These are phyloP conservation scores for Gentiana straminea DNA, from an alignment of 257 asterid genomes.

Conservation along the genomic window DNA sequence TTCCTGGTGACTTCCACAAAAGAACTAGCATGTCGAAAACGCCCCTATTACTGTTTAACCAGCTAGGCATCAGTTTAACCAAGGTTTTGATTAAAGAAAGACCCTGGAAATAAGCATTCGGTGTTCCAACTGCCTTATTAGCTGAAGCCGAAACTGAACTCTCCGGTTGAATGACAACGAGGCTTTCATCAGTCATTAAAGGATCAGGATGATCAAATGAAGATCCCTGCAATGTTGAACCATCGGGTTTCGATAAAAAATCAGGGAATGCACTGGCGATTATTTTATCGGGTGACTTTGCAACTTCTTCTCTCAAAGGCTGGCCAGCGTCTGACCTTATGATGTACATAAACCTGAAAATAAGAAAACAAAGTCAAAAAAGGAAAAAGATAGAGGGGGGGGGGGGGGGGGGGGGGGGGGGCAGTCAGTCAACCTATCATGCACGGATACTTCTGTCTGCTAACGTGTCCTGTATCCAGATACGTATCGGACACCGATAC, in stretches of 20 bases:
- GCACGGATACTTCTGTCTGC: no score
- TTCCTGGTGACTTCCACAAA: conserved; percentile 90
- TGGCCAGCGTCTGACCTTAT: conserved; percentile 98
- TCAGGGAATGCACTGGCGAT: conserved; percentile 89
- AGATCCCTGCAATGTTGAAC: conserved; percentile 45
- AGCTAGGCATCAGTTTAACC: conserved; percentile 93
- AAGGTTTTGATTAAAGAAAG: conserved; percentile 86
- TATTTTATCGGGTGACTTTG: conserved; percentile 94
- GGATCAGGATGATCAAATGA: conserved; percentile 35
- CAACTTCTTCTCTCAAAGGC: conserved; percentile 95
- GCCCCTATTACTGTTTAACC: conserved; percentile 85
- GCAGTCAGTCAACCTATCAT: no score
- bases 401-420: no score
- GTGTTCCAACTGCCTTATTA: conserved; percentile 33
- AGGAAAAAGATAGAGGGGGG: background rate
- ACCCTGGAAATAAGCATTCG: conserved; percentile 96
- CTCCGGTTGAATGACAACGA: conserved; percentile 49
- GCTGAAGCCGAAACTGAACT: conserved; percentile 42
- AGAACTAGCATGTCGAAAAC: conserved; percentile 76
- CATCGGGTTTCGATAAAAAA: conserved; percentile 46
- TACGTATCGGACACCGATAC: no score
- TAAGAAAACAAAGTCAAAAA: conserved; percentile 8
- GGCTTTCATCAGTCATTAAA: conserved; percentile 44
- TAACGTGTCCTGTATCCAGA: no score
- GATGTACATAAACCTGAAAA: conserved; percentile 88